Evolutionary conservation across 2,329 filamentous ascomycete species (phyloP), one percentile per base, ranked within the genome.

Genomic region (Xylaria multiplex): DNA sequence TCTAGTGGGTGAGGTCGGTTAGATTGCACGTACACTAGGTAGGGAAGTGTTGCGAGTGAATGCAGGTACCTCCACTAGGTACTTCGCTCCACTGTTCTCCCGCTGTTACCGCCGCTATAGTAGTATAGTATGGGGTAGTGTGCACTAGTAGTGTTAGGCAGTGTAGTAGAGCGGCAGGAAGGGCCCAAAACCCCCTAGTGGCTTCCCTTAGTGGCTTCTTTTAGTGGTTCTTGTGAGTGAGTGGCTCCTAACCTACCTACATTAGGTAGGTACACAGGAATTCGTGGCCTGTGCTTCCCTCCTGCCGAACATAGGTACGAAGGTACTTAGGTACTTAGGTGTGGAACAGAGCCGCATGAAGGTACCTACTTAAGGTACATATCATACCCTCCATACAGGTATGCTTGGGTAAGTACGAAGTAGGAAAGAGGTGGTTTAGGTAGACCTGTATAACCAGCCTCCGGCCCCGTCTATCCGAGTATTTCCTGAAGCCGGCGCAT

Each of bases 281-380:
- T 32, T 22, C 22, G 53, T 45, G 53, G 46, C 48, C 61, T 59
- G 61, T 53, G 60, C 54, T 52, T 43, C 14, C 7, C 35, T 24
- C 11, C n/a, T 16, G 13, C 37, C 14, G 4, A 4, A 40, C 35
- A 9, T 35, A 37, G 22, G 37, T 40, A 40, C 37, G 3, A 14
- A 14, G 37, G 37, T 40, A 40, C 37, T 14, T 40, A 40, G 37
- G 32, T 42, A 43, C 35, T 55, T 42, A 54, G 27, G 27, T 27
- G 5, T 27, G 43, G 57, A 32, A 59, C 16, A 56, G 65, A 67
- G 65, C 65, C 65, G 65, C 65, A 67, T 13, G 13, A 50, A 48
- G 35, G 46, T 35, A 55, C 53, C 30, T 37, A n/a, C 40, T 40
- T n/a, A 57, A 37, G 35, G 11, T 13, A 37, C 35, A 37, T 27